Base-by-base conservation (phyloP, 192 early-diverging fungal species). In the Diversispora epigaea region DNA sequence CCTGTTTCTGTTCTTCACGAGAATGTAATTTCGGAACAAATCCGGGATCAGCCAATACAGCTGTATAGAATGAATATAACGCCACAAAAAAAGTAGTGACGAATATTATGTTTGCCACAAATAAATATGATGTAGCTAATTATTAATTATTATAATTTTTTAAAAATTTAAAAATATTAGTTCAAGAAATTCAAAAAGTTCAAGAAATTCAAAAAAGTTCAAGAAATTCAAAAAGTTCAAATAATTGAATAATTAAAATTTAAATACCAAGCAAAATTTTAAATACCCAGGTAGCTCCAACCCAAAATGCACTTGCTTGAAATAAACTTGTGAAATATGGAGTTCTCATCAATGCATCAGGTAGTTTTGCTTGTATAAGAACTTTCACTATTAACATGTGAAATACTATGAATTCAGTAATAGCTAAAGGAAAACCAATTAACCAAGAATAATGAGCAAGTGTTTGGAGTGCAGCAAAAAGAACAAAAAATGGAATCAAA, bases 291-390 rank as follows among this genome's bases (percentile, higher is more conserved):
- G 87, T 85, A 19, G 89, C 21, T 17, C 86, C 72, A 6, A 90
- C 87, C 79, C 86, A 92, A 73, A 96, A 84, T 11, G 94, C 84
- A 2, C 92, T 92, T 4, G 93, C 84, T 82, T 98, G 97, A 77
- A 94, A 94, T 73, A 98, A 89, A 56, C 90, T 87, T 1, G 92
- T 91, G 68, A 91, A 86, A 67, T 94, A 94, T 0, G 96, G 96
- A 50, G 94, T 94, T 71, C 85, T 79, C 71, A 87, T 83, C 67
- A 97, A 78, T 17, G 85, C 82, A 69, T 86, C 83, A 11, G 82
- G 80, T 3, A 70, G 77, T 45, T 78, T 77, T 69, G 86, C 75
- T 40, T 76, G 72, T 68, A 89, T 80, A 17, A 96, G 78, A 63
- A 88, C 85, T 63, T 82, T 80, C 66, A 91, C 76, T 21, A 93